Conservation (phyloP, 768 basidiomycete genomes). For the Xerocomus brunneocitrinus region DNA sequence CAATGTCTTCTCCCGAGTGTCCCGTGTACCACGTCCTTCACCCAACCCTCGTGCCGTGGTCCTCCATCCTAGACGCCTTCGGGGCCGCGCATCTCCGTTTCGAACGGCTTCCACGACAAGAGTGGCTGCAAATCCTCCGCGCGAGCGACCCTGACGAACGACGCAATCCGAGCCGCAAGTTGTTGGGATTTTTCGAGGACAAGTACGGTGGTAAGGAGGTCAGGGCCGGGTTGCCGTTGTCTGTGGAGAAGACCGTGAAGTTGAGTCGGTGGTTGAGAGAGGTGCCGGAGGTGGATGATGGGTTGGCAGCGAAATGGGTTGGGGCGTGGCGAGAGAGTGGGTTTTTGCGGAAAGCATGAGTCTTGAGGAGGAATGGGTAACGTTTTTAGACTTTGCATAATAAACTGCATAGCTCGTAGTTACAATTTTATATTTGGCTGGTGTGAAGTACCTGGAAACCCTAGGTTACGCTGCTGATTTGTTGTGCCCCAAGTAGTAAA, state of each 20-base stretch:
- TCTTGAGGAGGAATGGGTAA: neutral
- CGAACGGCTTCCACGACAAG: constrained; percentile 13
- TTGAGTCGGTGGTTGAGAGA: constrained; percentile 17
- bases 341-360: constrained; percentile 26
- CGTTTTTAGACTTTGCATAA: neutral
- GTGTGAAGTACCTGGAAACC: too few species aligned
- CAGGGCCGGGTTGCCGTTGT: constrained; percentile 4
- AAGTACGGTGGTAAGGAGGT: constrained; percentile 19
- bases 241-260: constrained; percentile 9
- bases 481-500: too few species aligned
- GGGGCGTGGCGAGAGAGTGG: constrained; percentile 39
- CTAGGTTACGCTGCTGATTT: too few species aligned
- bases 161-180: constrained; percentile 23
- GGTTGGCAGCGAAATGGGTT: constrained; percentile 40
- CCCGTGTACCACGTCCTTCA: constrained; percentile 25
- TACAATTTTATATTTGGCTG: too few species aligned
- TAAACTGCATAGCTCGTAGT: too few species aligned
- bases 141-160: constrained; percentile 22
- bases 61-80: constrained; percentile 38
- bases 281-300: constrained; percentile 16
- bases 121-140: constrained; percentile 22
- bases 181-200: constrained; percentile 23
- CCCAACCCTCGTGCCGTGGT: constrained; percentile 30
- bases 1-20: constrained; percentile 2
- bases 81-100: constrained; percentile 32